Conservation (phyloP, 164 flowering plant genomes). For the Berberis vulgaris region DNA sequence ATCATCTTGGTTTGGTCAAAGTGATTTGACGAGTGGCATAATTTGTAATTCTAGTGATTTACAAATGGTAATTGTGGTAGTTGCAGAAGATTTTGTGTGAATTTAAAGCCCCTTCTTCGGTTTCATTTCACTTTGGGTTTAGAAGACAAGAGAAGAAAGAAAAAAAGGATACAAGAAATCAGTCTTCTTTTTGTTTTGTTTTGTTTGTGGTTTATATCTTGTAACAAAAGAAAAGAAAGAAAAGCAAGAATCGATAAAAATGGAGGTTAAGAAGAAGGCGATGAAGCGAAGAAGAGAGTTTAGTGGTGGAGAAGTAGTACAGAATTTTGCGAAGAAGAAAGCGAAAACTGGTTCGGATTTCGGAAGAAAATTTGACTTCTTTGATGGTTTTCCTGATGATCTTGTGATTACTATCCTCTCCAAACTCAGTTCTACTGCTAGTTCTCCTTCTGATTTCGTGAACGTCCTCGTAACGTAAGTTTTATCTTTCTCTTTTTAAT, state of each 20-base stretch:
- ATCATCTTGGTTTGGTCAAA: no score
- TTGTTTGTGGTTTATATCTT: no score
- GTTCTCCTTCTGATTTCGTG: slow-evolving; percentile 46
- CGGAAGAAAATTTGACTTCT: slow-evolving; percentile 22
- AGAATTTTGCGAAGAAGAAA: background rate
- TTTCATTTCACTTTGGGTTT: slow-evolving; percentile 4
- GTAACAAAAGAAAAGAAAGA: no score
- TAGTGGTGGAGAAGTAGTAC: background rate
- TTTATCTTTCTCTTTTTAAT: background rate
- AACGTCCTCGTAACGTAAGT: slow-evolving; percentile 48
- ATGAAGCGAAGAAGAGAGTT: slow-evolving; percentile 11
- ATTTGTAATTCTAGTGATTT: no score
- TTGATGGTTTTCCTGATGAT: slow-evolving; percentile 67
- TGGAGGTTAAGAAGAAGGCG: background rate
- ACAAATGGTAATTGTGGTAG: no score
- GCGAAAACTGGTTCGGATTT: background rate
- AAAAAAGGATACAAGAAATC: no score
- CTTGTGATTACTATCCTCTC: slow-evolving; percentile 46
- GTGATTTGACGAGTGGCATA: no score
- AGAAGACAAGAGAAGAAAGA: background rate
- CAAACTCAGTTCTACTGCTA: slow-evolving; percentile 49
- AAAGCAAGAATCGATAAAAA: background rate
- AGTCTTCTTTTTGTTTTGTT: no score
- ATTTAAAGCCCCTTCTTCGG: slow-evolving; percentile 4
- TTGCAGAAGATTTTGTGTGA: no score